Percentiles rank a stretch among this genome's conserved stretches.
These are phyloP conservation scores for Diaporthe sp. DNA, from an alignment of 2,329 filamentous ascomycete genomes.

Conservation along the genomic window DNA sequence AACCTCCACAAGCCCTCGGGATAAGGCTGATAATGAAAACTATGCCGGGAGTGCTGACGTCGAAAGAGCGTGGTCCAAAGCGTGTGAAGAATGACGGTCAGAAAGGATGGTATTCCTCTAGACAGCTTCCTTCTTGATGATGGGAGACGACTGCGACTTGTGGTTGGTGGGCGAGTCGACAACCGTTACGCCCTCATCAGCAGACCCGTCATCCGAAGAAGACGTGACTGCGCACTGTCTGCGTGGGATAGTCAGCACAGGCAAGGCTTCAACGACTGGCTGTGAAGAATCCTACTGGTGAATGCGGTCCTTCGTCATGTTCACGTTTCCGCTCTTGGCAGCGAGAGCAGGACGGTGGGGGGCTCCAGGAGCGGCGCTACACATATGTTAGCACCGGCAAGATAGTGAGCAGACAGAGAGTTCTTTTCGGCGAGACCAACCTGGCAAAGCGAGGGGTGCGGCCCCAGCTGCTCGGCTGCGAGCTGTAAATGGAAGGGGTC, in stretches of 20 bases:
- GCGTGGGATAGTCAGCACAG: conserved; percentile 42
- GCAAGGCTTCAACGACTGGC: conserved; percentile 46
- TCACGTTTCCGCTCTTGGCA: conserved; percentile 42
- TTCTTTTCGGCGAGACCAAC: conserved; percentile 42
- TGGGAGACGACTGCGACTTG: conserved; percentile 66
- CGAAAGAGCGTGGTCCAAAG: conserved; percentile 39
- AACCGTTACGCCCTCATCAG: conserved; percentile 69
- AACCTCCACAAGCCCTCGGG: conserved; percentile 40
- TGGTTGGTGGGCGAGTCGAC: conserved; percentile 62
- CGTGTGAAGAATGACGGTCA: conserved; percentile 44
- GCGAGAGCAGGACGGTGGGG: conserved; percentile 40
- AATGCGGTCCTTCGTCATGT: conserved; percentile 38
- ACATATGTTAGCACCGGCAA: conserved; percentile 38
- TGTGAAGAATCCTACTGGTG: conserved; percentile 41
- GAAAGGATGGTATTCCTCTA: conserved; percentile 48
- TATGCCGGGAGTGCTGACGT: conserved; percentile 41
- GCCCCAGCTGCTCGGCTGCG: conserved; percentile 54
- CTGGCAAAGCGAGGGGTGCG: conserved; percentile 48
- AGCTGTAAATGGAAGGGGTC: conserved; percentile 62
- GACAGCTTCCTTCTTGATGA: conserved; percentile 59
- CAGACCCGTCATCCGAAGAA: conserved; percentile 62
- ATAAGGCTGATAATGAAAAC: conserved; percentile 42
- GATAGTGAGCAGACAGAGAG: not conserved
- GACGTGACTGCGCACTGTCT: conserved; percentile 58
- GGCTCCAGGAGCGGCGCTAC: conserved; percentile 40